These are phyloP conservation scores for Thelephora terrestris DNA, from an alignment of 1,284 basidiomycete genomes.

Conservation along the genomic window DNA sequence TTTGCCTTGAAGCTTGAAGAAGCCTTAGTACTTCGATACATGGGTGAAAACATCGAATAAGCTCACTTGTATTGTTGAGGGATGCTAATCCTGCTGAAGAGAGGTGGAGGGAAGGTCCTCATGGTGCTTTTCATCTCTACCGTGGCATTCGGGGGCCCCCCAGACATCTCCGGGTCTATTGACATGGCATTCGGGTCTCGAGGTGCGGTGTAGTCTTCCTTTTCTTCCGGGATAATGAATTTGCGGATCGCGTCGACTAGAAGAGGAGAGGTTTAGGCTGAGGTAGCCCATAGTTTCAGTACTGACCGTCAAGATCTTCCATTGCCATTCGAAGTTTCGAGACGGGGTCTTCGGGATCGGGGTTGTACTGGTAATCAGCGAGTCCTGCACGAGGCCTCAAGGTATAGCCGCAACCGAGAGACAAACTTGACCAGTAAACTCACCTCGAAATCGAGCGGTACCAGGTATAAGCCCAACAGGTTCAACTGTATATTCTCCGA, in stretches of 20 bases:
- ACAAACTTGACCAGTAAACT: slow-evolving; percentile 18
- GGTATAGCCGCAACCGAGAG: not conserved
- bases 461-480: slow-evolving; percentile 69
- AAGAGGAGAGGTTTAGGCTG: too few species aligned
- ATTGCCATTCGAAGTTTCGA: slow-evolving; percentile 62
- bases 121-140: slow-evolving; percentile 40
- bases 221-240: slow-evolving; percentile 58
- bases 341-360: slow-evolving; percentile 60
- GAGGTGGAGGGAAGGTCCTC: slow-evolving; percentile 70
- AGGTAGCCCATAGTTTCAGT: too few species aligned
- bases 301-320: slow-evolving; percentile 67
- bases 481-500: slow-evolving; percentile 74
- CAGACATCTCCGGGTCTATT: slow-evolving; percentile 25
- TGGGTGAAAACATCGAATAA: not conserved
- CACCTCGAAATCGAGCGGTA: slow-evolving; percentile 85
- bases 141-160: slow-evolving; percentile 8
- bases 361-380: slow-evolving; percentile 86
- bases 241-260: slow-evolving; percentile 63
- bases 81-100: slow-evolving; percentile 72
- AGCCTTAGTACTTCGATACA: not conserved
- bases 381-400: slow-evolving; percentile 45
- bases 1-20: slow-evolving; percentile 63
- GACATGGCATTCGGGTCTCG: slow-evolving; percentile 21
- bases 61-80: slow-evolving; percentile 69
- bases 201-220: slow-evolving; percentile 45